Conservation (phyloP, 768 basidiomycete genomes). For the Pulveroboletus frians region DNA sequence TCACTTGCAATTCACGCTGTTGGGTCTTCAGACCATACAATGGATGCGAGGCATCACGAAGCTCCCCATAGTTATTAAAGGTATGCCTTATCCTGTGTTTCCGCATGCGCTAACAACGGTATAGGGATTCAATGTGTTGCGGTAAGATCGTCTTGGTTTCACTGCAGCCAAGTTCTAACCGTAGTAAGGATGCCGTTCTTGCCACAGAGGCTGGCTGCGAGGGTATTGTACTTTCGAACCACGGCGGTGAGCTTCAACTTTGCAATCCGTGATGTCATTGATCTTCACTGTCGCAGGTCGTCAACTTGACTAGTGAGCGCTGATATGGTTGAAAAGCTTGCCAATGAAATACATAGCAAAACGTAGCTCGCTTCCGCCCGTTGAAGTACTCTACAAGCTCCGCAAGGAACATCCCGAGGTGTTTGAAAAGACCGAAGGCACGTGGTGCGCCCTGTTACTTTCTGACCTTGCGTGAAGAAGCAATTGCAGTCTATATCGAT, state of each 20-base stretch:
- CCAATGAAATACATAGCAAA: slow-evolving; percentile 12
- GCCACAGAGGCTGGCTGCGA: slow-evolving; percentile 81
- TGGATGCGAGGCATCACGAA: slow-evolving; percentile 69
- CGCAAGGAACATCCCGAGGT: slow-evolving; percentile 71
- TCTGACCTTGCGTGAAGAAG: slow-evolving; percentile 3
- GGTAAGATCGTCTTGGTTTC: slow-evolving; percentile 31
- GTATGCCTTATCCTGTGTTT: slow-evolving; percentile 24
- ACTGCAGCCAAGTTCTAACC: slow-evolving; percentile 2
- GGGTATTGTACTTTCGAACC: slow-evolving; percentile 86
- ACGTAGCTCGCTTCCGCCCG: slow-evolving; percentile 62
- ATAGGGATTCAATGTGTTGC: slow-evolving; percentile 71
- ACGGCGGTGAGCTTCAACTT: slow-evolving; percentile 56
- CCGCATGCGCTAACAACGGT: slow-evolving; percentile 5
- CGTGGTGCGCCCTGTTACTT: neutral
- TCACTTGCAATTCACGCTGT: neutral
- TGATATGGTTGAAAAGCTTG: neutral
- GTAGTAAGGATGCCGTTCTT: slow-evolving; percentile 71
- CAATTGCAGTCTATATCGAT: slow-evolving; percentile 71
- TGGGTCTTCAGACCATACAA: slow-evolving; percentile 54
- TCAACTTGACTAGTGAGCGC: slow-evolving; percentile 71
- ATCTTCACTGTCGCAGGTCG: slow-evolving; percentile 40
- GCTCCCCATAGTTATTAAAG: slow-evolving; percentile 73
- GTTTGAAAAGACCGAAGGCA: slow-evolving; percentile 66
- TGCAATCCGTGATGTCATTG: neutral
- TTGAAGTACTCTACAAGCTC: slow-evolving; percentile 74